Percentiles rank a stretch among this genome's conserved stretches.
Evolutionary conservation across 352 stramenopile genomes (phyloP).

Genomic region (Phytophthora cactorum): DNA sequence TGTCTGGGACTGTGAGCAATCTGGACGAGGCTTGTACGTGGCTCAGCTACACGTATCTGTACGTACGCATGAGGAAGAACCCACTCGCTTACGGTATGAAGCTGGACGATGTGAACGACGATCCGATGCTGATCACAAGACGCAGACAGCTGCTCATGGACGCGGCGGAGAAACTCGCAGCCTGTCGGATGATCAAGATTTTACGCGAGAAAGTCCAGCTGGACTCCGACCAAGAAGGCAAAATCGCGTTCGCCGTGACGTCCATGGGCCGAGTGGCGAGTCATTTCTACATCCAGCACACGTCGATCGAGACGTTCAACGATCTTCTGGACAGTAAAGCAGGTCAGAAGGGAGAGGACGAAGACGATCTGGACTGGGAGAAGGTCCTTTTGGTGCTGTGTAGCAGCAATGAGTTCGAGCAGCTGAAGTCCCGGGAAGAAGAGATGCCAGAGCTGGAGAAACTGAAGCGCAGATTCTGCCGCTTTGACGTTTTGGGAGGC

Average conservation of each 20-base stretch:
- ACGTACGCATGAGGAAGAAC: constrained; percentile 98
- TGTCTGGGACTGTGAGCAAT: constrained; percentile 98
- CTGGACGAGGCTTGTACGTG: constrained; percentile 96
- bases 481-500: constrained; percentile 89
- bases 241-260: constrained; percentile 92
- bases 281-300: constrained; percentile 99
- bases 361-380: constrained; percentile 70
- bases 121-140: constrained; percentile 86
- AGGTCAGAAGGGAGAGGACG: constrained; percentile 37
- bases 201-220: constrained; percentile 59
- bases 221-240: constrained; percentile 43
- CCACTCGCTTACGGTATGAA: constrained; percentile 98
- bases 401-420: constrained; percentile 95
- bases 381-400: constrained; percentile 76
- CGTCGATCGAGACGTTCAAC: constrained; percentile 98
- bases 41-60: constrained; percentile 99
- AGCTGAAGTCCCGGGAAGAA: constrained; percentile 96
- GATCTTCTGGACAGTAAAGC: constrained; percentile 86
- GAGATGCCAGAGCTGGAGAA: constrained; percentile 94
- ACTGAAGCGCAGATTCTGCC: constrained; percentile 89
- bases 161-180: constrained; percentile 76
- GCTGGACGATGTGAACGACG: constrained; percentile 90
- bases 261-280: constrained; percentile 97
- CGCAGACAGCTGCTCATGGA: constrained; percentile 76
- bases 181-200: constrained; percentile 87